A percentile compares a stretch with the other conserved stretches of the same genome.
phyloP scores from a whole-genome alignment of 2,329 filamentous ascomycete genomes.

The Penicillium crustosum region DNA sequence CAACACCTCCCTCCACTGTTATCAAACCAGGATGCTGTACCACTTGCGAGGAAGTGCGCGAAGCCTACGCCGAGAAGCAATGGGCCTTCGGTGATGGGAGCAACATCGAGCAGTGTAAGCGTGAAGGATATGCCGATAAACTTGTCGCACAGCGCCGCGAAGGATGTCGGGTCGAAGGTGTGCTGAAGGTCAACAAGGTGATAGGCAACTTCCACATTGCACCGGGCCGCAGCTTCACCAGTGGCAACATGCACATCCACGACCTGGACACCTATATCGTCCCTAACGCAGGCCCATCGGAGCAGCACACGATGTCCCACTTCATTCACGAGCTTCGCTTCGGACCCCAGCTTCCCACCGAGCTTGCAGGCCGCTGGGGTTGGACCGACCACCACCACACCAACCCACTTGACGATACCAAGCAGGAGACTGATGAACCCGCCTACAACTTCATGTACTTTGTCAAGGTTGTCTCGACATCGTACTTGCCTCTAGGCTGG shows the following conservation, averaged over 20 bases:
- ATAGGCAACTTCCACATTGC: conserved; percentile 98
- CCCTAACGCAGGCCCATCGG: conserved; percentile 56
- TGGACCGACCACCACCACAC: conserved; percentile 85
- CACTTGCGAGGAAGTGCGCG: conserved; percentile 93
- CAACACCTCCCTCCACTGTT: conserved; percentile 65
- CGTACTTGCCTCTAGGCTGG: conserved; percentile 90
- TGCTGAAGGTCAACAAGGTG: conserved; percentile 94
- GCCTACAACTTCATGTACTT: conserved; percentile 99
- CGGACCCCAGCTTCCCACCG: conserved; percentile 82
- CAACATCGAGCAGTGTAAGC: conserved; percentile 89
- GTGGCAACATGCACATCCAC: conserved; percentile 95
- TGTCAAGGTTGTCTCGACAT: conserved; percentile 95
- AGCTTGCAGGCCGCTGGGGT: conserved; percentile 59
- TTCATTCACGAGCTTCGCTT: conserved; percentile 86
- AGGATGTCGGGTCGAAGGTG: conserved; percentile 91
- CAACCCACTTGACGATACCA: conserved; percentile 82
- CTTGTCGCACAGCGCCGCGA: conserved; percentile 85
- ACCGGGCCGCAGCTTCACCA: conserved; percentile 92
- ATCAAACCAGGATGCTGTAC: conserved; percentile 89
- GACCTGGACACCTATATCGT: conserved; percentile 96
- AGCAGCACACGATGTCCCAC: conserved; percentile 84
- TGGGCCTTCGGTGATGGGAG: conserved; percentile 96
- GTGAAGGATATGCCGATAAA: conserved; percentile 89
- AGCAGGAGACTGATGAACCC: conserved; percentile 74
- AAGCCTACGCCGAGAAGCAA: conserved; percentile 82